Conservation (phyloP, 2,329 filamentous ascomycete genomes). For the Fusarium setosum region DNA sequence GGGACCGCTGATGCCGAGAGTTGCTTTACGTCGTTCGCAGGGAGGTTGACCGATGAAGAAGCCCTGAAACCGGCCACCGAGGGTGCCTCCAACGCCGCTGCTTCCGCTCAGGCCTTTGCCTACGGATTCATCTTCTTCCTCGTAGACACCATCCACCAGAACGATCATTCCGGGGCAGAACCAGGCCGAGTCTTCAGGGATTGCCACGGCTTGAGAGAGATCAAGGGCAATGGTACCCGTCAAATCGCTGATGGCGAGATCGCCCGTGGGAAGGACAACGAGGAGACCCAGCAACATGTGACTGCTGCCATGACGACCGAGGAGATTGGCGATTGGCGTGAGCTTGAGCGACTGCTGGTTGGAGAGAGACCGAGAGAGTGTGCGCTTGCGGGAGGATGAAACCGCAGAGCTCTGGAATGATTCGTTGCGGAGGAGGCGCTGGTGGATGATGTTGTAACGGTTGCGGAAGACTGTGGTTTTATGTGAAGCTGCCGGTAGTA, state of each 20-base stretch:
- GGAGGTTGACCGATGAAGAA: slow-evolving; percentile 94
- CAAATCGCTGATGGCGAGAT: slow-evolving; percentile 84
- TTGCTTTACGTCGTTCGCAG: slow-evolving; percentile 84
- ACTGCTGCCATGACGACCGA: slow-evolving; percentile 83
- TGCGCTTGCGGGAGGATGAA: slow-evolving; percentile 65
- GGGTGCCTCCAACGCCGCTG: slow-evolving; percentile 86
- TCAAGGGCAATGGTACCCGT: slow-evolving; percentile 91
- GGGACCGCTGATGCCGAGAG: slow-evolving; percentile 75
- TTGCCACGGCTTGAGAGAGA: slow-evolving; percentile 80
- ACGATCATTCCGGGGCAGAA: slow-evolving; percentile 97
- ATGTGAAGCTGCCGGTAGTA: slow-evolving; percentile 81
- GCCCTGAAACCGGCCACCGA: slow-evolving; percentile 91
- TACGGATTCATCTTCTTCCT: slow-evolving; percentile 83
- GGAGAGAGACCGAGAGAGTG: slow-evolving; percentile 69
- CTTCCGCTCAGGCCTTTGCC: slow-evolving; percentile 79
- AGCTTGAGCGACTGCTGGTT: slow-evolving; percentile 82
- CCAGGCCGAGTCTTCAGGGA: slow-evolving; percentile 89
- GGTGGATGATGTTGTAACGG: slow-evolving; percentile 91
- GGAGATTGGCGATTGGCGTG: slow-evolving; percentile 81
- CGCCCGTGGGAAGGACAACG: slow-evolving; percentile 82
- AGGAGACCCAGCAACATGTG: slow-evolving; percentile 91
- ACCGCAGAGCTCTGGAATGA: slow-evolving; percentile 88
- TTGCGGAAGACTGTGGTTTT: slow-evolving; percentile 91
- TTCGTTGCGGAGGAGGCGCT: slow-evolving; percentile 91
- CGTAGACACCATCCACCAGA: slow-evolving; percentile 94